Evolutionary conservation across 2,329 filamentous ascomycete species (phyloP), one percentile per base, ranked within the genome.

Genomic region (Colletotrichum falcatum): DNA sequence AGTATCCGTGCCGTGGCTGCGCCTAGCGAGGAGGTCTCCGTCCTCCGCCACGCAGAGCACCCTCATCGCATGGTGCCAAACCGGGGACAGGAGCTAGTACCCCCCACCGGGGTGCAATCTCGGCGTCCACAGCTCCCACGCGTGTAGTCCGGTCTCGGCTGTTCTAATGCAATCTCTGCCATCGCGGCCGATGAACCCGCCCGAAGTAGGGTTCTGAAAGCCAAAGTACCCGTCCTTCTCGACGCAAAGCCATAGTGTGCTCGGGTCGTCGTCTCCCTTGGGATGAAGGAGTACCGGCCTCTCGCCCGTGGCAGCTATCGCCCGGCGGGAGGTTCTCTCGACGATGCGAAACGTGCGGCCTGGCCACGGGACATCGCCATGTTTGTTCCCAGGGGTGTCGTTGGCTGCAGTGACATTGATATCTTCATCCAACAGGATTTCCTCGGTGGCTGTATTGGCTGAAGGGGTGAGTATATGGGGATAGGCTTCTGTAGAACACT

Each of bases 221-320:
- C 81, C 82, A 0, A 82, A 71, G 79, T 80, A 83, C 3, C 80
- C 79, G 6, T 79, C 74, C 35, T 73, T 76, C 46, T 82, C 80
- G 20, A 80, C 76, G 61, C 82, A 83, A 23, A 70, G 61, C 82
- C 82, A 61, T 56, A 5, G 66, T 54, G 30, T 7, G 16, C 49
- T 61, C 3, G 60, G n/a, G n/a, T n/a, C n/a, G n/a, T n/a, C n/a
- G n/a, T n/a, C n/a, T n/a, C n/a, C n/a, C n/a, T n/a, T n/a, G n/a
- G n/a, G n/a, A n/a, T n/a, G n/a, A n/a, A n/a, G n/a, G n/a, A 75
- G 35, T 28, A 44, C 46, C 5, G 58, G 14, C 1, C 44, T 42
- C 14, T 7, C 59, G 3, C 59, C n/a, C n/a, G 35, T 49, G 2
- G 74, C 33, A 5, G 65, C 73, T n/a, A 75, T 73, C 1, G 56